A percentile compares a stretch with the other conserved stretches of the same genome.
These are phyloP conservation scores for Trichosporon sp. DNA, from an alignment of 1,284 basidiomycete genomes.

Conservation along the genomic window DNA sequence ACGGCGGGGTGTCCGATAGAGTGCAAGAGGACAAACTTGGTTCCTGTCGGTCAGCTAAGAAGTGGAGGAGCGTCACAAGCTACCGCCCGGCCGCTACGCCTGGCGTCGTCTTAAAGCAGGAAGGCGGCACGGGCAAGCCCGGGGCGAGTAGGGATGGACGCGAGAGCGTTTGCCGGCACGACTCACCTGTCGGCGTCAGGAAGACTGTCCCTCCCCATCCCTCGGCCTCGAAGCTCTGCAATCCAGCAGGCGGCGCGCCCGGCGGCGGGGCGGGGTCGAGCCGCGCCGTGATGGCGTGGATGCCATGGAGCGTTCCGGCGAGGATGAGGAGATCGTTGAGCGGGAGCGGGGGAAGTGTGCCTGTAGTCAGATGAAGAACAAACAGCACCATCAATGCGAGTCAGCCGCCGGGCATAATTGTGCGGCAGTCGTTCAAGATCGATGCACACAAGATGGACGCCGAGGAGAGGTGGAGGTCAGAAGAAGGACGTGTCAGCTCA, in stretches of 20 bases:
- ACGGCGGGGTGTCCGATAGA: conserved; percentile 64
- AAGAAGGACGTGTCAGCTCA: background rate
- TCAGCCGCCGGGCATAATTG: too few species aligned
- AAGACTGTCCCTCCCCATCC: conserved; percentile 61
- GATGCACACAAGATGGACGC: background rate
- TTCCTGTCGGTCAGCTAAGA: conserved; percentile 63
- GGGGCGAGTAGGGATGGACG: too few species aligned
- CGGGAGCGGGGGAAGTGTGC: conserved; percentile 79
- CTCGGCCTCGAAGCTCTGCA: conserved; percentile 92
- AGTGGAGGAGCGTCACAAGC: too few species aligned
- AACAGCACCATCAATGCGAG: too few species aligned
- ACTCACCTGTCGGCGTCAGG: conserved; percentile 87
- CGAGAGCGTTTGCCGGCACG: too few species aligned
- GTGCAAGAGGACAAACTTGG: conserved; percentile 92
- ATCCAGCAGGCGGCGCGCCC: conserved; percentile 78
- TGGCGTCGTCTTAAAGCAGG: too few species aligned
- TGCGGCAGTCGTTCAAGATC: background rate
- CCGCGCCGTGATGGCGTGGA: conserved; percentile 94
- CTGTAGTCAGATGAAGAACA: conserved; percentile 58
- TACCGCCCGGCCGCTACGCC: too few species aligned
- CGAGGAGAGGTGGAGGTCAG: background rate
- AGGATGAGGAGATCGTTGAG: conserved; percentile 98
- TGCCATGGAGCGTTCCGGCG: conserved; percentile 94
- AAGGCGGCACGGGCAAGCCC: too few species aligned
- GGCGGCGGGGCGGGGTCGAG: conserved; percentile 79